A percentile compares a stretch with the other conserved stretches of the same genome.
phyloP scores from a whole-genome alignment of 352 stramenopile species.

The Phytophthora fragariae region DNA sequence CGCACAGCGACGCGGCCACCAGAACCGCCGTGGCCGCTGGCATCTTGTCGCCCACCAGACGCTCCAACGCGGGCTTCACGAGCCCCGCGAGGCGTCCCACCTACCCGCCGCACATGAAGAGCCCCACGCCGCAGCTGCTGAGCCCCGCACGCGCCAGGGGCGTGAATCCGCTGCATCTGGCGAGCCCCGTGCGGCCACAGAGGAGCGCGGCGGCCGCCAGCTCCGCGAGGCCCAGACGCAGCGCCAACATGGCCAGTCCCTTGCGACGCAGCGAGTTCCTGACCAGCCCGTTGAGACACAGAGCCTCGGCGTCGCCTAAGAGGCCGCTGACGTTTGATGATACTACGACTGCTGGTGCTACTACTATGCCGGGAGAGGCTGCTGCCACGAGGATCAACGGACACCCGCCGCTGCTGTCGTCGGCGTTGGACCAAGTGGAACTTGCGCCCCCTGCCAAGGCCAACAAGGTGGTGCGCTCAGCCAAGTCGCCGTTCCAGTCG shows the following conservation, averaged over 20 bases:
- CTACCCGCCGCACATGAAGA: slow-evolving; percentile 26
- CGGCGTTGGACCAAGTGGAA: slow-evolving; percentile 58
- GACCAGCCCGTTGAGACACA: slow-evolving; percentile 43
- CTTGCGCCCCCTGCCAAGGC: slow-evolving; percentile 36
- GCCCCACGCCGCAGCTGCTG: slow-evolving; percentile 31
- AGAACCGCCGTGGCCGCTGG: slow-evolving; percentile 21
- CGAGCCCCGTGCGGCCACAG: slow-evolving; percentile 40
- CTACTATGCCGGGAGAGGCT: not conserved
- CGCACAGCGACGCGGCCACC: slow-evolving; percentile 6
- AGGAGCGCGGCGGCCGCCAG: slow-evolving; percentile 29
- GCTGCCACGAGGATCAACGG: slow-evolving; percentile 27
- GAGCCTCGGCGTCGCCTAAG: slow-evolving; percentile 45
- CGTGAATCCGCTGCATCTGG: slow-evolving; percentile 36
- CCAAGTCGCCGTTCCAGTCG: slow-evolving; percentile 83
- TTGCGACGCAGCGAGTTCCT: slow-evolving; percentile 46
- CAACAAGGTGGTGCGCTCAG: slow-evolving; percentile 25
- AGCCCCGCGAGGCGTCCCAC: slow-evolving; percentile 33
- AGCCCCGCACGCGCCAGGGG: slow-evolving; percentile 30
- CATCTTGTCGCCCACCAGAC: slow-evolving; percentile 39
- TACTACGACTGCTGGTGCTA: not conserved
- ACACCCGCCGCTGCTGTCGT: slow-evolving; percentile 35
- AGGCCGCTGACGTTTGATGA: slow-evolving; percentile 46
- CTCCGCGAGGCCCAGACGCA: slow-evolving; percentile 33
- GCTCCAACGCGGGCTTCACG: slow-evolving; percentile 15
- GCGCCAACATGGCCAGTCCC: slow-evolving; percentile 35